Evolutionary conservation across 441 rosid species (phyloP), one percentile per base, ranked within the genome.

Genomic region (Eugenia klotzschiana): DNA sequence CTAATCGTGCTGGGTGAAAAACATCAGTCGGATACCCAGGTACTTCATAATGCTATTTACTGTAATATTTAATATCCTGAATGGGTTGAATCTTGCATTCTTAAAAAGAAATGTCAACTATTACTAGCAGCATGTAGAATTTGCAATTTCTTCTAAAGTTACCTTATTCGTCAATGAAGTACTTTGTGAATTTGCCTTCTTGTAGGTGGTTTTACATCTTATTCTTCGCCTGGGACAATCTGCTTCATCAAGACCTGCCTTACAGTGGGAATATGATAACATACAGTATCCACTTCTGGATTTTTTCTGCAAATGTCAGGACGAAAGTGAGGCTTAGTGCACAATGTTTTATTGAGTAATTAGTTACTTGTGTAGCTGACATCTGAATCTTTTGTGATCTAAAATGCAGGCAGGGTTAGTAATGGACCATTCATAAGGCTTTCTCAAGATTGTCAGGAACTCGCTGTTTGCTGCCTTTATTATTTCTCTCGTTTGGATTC

Each of bases 361-460:
- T 84, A 69, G 81, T 51, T 84, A 81, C 73, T 56, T 80, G 46
- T 72, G n/a, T 57, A 82, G 85, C 84, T 81, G 8, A 80, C 80
- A 80, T 64, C 79, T 57, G 43, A 40, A 40, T 33, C 80, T 84
- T 81, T 86, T 58, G 80, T 23, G 52, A 72, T 55, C 40, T 87
- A n/a, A 80, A 81, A 64, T 86, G 80, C 92, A 92, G 98, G 94
- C 87, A 87, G 87, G 27, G 81, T 86, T 80, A 27, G 58, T 58
- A 88, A 88, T 88, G 99, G 99, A 82, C 93, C 95, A 83, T 95
- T 96, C 90, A 57, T 90, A 69, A 91, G 87, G 82, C 98, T 97
- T 86, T 90, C 94, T 37, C 53, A 86, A 87, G 94, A 91, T 87
- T 86, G 86, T 83, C 98, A 95, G 89, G 97, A 94, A 83, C 88